Percentiles rank a stretch among this genome's conserved stretches.
Evolutionary conservation across 306 rosid species (phyloP).

Genomic region (Trichosanthes truncata): DNA sequence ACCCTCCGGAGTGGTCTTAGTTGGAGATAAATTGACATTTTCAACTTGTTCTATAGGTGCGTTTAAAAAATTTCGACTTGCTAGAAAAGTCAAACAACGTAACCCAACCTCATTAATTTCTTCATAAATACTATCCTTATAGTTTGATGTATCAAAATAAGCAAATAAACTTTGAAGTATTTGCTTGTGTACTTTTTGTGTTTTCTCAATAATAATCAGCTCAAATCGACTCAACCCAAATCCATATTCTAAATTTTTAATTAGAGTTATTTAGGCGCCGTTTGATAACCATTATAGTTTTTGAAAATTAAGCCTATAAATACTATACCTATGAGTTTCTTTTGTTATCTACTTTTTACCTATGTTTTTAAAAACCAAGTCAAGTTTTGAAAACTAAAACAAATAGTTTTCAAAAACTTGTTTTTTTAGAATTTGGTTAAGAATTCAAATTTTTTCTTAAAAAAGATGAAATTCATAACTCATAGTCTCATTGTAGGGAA

Average conservation of each 20-base stretch:
- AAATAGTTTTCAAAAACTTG: no score
- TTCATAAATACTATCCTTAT: neutral
- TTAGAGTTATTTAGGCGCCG: neutral
- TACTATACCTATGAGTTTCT: no score
- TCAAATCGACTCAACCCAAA: neutral
- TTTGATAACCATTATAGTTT: no score
- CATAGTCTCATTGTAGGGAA: no score
- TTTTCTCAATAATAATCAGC: no score
- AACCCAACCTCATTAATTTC: neutral
- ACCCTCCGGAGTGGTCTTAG: neutral
- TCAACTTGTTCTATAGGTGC: neutral
- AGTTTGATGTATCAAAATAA: neutral
- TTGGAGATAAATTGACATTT: neutral
- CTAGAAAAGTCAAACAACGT: neutral
- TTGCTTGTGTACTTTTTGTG: neutral
- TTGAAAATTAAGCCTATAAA: no score
- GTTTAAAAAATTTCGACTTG: neutral
- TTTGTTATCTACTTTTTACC: no score
- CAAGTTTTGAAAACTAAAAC: no score
- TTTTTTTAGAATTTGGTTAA: no score
- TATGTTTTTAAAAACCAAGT: no score
- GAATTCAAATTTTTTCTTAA: no score
- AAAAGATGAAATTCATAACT: no score
- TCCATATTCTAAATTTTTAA: neutral
- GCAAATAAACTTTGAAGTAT: neutral